Base-by-base conservation (phyloP, 495 filamentous ascomycete species). In the Trichodelitschia bisporula region DNA sequence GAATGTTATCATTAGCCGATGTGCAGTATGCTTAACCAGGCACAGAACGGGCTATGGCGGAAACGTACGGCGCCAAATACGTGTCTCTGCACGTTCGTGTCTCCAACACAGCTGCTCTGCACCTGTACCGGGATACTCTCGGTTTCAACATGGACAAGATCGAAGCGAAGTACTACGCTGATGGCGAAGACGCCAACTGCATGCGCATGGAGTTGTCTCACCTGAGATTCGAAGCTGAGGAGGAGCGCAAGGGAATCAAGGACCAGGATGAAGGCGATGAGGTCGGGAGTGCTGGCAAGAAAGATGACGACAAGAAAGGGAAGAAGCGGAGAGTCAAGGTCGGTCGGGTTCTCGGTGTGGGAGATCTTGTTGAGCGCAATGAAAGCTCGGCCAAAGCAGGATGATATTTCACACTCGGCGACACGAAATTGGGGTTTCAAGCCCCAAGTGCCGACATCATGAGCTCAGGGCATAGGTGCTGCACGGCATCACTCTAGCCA, bases 21-120 rank as follows among this genome's bases (percentile, higher is more conserved):
- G 27, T 29, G 6, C 11, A 29, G 3, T 26, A 11, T 19, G 14
- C 13, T 13, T 18, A 19, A 1, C 15, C 10, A 10, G 19, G 3
- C 33, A 38, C 41, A 92, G 80, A 95, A 57, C 64, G 74, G 40
- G 86, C 89, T 40, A 97, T 97, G 86, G 76, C 78, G 32, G 86
- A 97, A 48, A 80, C 74, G 12, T 90, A 78, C 54, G 64, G 66
- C 38, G 86, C 80, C 2, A 64, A 77, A 53, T 92, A 90, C 55
- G 86, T 95, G 45, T 83, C 75, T 18, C 66, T 97, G 13, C 86
- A 97, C 50, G 86, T 97, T 32, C 86, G 86, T 40, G 64, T 92
- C 17, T 79, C 72, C 46, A 97, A 97, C 57, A 64, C 65, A 38
- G 86, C 86, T 15, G 86, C 86, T 12, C 63, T 92, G 29, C 72